Percentiles rank a stretch among this genome's conserved stretches.
Evolutionary conservation across 169 alveolate genomes (phyloP).

Genomic region (Babesia divergens): DNA sequence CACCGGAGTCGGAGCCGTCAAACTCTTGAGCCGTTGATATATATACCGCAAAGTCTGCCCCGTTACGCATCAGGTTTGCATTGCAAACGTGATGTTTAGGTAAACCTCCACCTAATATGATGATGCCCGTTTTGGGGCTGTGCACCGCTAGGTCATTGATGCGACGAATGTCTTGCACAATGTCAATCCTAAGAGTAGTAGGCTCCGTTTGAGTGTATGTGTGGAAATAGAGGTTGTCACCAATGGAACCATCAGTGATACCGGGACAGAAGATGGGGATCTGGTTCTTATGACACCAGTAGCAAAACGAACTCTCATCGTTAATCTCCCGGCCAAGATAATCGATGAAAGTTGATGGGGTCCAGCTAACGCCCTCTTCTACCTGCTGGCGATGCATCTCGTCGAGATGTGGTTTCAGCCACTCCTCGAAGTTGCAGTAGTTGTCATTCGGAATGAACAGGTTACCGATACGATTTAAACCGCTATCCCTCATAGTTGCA

Average conservation of each 20-base stretch:
- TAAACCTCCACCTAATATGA: constrained; percentile 97
- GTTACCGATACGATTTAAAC: constrained; percentile 97
- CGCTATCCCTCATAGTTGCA: constrained; percentile 87
- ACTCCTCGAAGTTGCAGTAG: constrained; percentile 95
- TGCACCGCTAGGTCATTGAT: constrained; percentile 91
- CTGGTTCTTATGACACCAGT: constrained; percentile 97
- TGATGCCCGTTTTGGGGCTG: constrained; percentile 92
- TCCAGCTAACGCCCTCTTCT: constrained; percentile 73
- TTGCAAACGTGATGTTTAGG: constrained; percentile 99
- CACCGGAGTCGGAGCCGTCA: constrained; percentile 99
- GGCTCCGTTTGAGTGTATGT: constrained; percentile 74
- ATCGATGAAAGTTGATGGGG: constrained; percentile 88
- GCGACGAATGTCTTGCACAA: constrained; percentile 89
- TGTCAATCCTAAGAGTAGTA: constrained; percentile 87
- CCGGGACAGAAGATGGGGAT: constrained; percentile 99
- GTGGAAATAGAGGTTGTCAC: constrained; percentile 92
- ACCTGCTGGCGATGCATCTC: constrained; percentile 88
- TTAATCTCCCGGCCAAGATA: constrained; percentile 94
- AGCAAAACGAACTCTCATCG: constrained; percentile 92
- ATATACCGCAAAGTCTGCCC: constrained; percentile 98
- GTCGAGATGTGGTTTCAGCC: constrained; percentile 94
- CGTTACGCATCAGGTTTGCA: constrained; percentile 98
- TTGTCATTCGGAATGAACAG: constrained; percentile 95
- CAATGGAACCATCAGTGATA: constrained; percentile 98
- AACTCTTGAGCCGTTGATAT: constrained; percentile 94